Conservation (phyloP, 148 eudicot species). For the Vaccinium corymbosum region DNA sequence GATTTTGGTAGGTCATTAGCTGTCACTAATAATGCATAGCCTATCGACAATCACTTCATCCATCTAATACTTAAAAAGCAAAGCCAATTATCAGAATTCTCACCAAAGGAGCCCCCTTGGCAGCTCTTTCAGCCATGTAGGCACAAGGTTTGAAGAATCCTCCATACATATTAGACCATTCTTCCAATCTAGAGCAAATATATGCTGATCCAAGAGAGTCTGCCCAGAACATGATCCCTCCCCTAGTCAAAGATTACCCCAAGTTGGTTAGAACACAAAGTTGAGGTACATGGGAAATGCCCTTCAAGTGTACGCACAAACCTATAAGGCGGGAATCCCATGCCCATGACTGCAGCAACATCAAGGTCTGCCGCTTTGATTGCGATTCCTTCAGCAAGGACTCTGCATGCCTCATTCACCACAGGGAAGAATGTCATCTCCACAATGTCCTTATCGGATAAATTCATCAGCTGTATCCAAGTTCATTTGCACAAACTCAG, state of each 20-base stretch:
- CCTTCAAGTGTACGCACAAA: slow-evolving; percentile 19
- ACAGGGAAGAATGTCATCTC: slow-evolving; percentile 95
- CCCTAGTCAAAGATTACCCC: slow-evolving; percentile 38
- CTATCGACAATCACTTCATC: not conserved
- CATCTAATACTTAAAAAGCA: not conserved
- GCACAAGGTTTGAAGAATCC: slow-evolving; percentile 84
- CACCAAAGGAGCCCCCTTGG: slow-evolving; percentile 76
- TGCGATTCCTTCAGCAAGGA: slow-evolving; percentile 78
- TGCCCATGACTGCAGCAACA: slow-evolving; percentile 78
- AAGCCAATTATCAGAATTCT: slow-evolving; percentile 21
- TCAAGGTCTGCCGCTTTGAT: slow-evolving; percentile 90
- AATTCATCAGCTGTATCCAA: slow-evolving; percentile 45
- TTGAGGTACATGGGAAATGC: not conserved
- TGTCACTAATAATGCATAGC: not conserved
- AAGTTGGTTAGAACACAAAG: slow-evolving; percentile 8
- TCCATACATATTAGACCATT: slow-evolving; percentile 81
- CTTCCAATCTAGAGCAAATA: slow-evolving; percentile 66
- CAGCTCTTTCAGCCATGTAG: slow-evolving; percentile 79
- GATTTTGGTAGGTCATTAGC: not conserved
- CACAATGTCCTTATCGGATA: slow-evolving; percentile 75
- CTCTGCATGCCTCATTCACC: slow-evolving; percentile 89
- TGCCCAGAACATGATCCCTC: slow-evolving; percentile 90
- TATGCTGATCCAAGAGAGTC: slow-evolving; percentile 84
- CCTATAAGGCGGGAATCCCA: slow-evolving; percentile 99
- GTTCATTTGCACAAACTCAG: slow-evolving; percentile 13